Conservation (phyloP, 1,139 yeast species). For the Sugiyamaella neomexicana region DNA sequence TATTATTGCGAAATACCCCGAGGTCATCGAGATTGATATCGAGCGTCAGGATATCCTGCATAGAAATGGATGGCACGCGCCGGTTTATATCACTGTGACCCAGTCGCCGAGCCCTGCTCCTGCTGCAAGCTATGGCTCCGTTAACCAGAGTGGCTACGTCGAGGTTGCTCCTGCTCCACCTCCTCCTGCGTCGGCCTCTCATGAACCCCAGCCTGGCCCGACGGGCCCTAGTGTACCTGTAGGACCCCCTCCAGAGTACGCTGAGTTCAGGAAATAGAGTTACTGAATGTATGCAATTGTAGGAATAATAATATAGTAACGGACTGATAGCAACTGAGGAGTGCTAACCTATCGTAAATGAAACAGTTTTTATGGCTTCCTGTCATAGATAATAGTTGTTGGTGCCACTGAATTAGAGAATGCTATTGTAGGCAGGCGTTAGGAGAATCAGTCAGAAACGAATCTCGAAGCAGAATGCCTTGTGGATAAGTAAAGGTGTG, state of each 20-base stretch:
- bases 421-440: too few species aligned
- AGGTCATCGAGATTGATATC: slow-evolving; percentile 28
- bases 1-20: slow-evolving; percentile 47
- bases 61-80: slow-evolving; percentile 19
- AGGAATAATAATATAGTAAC: neutral
- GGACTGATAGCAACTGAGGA: too few species aligned
- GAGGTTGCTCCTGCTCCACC: slow-evolving; percentile 7
- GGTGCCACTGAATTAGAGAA: too few species aligned
- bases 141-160: neutral
- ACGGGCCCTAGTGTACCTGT: slow-evolving; percentile 13
- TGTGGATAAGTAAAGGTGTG: too few species aligned
- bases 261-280: slow-evolving; percentile 11
- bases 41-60: slow-evolving; percentile 26
- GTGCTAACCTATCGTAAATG: too few species aligned
- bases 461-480: too few species aligned
- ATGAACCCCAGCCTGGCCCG: slow-evolving; percentile 1
- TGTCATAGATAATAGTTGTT: too few species aligned
- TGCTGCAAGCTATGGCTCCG: slow-evolving; percentile 12
- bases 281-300: neutral
- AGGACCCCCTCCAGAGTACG: slow-evolving; percentile 20
- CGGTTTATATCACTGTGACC: slow-evolving; percentile 24
- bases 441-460: too few species aligned
- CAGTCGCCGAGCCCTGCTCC: slow-evolving; percentile 20
- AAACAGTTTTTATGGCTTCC: too few species aligned
- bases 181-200: slow-evolving; percentile 13